Percentiles rank a stretch among this genome's conserved stretches.
Evolutionary conservation across 1,284 basidiomycete species (phyloP).

Genomic region (Pascua guehoae): DNA sequence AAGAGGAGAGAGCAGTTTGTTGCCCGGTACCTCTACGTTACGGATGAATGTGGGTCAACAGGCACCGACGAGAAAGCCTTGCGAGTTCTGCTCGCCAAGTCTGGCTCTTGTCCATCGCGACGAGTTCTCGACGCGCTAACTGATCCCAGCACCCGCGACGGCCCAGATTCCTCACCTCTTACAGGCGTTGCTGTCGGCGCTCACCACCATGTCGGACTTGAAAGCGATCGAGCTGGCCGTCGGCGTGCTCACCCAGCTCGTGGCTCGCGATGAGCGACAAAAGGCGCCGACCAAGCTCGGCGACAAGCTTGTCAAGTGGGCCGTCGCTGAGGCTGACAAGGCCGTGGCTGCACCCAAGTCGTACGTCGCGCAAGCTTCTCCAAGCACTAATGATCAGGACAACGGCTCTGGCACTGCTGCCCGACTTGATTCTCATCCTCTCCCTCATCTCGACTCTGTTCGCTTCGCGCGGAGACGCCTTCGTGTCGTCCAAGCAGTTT

Average conservation of each 20-base stretch:
- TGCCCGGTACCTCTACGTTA: constrained; percentile 35
- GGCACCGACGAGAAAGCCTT: constrained; percentile 1
- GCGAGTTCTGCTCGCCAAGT: constrained; percentile 2
- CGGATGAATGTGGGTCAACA: constrained; percentile 24
- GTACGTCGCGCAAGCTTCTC: background rate
- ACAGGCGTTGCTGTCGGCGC: constrained; percentile 17
- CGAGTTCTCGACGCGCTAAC: background rate
- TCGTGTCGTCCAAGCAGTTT: constrained; percentile 28
- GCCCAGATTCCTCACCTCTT: constrained; percentile 8
- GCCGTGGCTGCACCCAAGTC: constrained; percentile 16
- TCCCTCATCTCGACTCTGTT: constrained; percentile 31
- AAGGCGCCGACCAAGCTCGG: constrained; percentile 31
- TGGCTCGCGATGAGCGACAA: constrained; percentile 35
- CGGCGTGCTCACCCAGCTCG: constrained; percentile 29
- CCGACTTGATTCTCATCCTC: constrained; percentile 34
- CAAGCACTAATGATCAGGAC: constrained; percentile 14
- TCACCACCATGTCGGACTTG: constrained; percentile 25
- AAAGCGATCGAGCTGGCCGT: constrained; percentile 33
- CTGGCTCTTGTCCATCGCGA: background rate
- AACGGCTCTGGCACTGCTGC: constrained; percentile 28
- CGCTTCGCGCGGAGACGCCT: constrained; percentile 22
- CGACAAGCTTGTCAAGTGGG: constrained; percentile 46
- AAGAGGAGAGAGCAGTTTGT: constrained; percentile 38
- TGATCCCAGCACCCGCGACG: constrained; percentile 8
- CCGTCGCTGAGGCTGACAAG: constrained; percentile 36